Percentiles rank a stretch among this genome's conserved stretches.
phyloP scores from a whole-genome alignment of 768 basidiomycete genomes.

The Suillus variegatus region DNA sequence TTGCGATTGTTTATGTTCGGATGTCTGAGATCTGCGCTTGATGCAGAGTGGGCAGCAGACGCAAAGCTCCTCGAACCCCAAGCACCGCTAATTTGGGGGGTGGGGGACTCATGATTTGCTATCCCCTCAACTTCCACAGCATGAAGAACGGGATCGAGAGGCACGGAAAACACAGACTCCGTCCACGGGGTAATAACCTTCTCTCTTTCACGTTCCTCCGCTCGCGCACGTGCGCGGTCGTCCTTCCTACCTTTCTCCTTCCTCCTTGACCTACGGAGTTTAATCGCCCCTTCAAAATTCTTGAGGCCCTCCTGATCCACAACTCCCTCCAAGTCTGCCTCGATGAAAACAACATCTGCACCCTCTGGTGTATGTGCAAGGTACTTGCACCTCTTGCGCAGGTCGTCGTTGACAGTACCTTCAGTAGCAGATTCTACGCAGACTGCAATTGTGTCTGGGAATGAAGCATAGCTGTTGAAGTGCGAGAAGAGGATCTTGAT shows the following conservation, averaged over 20 bases:
- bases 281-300: conserved; percentile 83
- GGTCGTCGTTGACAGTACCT: conserved; percentile 86
- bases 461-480: conserved; percentile 76
- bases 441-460: conserved; percentile 81
- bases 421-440: conserved; percentile 77
- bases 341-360: conserved; percentile 92
- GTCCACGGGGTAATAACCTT: conserved; percentile 34
- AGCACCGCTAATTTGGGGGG: conserved; percentile 46
- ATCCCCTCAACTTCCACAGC: conserved; percentile 17
- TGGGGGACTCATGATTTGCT: conserved; percentile 9
- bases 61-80: conserved; percentile 87
- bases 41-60: conserved; percentile 63
- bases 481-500: conserved; percentile 90
- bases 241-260: conserved; percentile 86
- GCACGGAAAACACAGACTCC: conserved; percentile 14
- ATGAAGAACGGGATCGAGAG: conserved; percentile 11
- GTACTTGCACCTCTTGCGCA: conserved; percentile 95
- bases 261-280: conserved; percentile 68
- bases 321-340: conserved; percentile 78
- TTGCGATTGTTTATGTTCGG: conserved; percentile 34
- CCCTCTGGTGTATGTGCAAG: conserved; percentile 90
- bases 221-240: conserved; percentile 75
- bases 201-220: conserved; percentile 78
- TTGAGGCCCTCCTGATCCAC: conserved; percentile 76
- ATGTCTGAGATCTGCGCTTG: conserved; percentile 40